phyloP scores from a whole-genome alignment of 352 stramenopile species.

The Thraustochytrium sp. region DNA sequence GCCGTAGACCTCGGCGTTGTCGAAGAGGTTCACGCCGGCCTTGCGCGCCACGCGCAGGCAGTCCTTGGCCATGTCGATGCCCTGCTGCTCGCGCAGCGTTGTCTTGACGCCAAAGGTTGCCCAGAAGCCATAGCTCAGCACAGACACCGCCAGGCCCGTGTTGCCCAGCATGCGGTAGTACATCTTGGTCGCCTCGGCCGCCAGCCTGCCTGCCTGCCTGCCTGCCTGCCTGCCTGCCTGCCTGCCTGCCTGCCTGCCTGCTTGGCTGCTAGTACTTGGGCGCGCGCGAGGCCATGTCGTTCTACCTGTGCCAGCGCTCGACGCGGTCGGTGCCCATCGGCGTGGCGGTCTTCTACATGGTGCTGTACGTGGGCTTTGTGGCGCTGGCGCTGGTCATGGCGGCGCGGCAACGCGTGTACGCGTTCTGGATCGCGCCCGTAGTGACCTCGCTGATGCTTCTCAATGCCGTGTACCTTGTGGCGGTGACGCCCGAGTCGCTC shows the following conservation, averaged over 20 bases:
- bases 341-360: neutral
- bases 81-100: neutral
- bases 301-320: neutral
- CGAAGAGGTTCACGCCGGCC: constrained; percentile 15
- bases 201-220: no score
- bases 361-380: neutral
- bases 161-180: constrained; percentile 14
- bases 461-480: neutral
- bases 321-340: neutral
- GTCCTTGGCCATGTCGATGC: constrained; percentile 34
- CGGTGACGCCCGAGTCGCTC: neutral
- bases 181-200: no score
- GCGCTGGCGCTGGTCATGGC: neutral
- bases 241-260: no score
- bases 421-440: constrained; percentile 13
- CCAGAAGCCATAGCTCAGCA: constrained; percentile 22
- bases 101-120: constrained; percentile 23
- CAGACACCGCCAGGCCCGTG: neutral
- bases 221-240: no score
- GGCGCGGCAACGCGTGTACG: neutral
- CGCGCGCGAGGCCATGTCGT: neutral
- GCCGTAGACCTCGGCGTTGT: constrained; percentile 8
- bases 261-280: no score
- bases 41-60: neutral
- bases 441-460: neutral